Base-by-base conservation (phyloP, 257 asterid genomes). In the Agastache rugosa region DNA sequence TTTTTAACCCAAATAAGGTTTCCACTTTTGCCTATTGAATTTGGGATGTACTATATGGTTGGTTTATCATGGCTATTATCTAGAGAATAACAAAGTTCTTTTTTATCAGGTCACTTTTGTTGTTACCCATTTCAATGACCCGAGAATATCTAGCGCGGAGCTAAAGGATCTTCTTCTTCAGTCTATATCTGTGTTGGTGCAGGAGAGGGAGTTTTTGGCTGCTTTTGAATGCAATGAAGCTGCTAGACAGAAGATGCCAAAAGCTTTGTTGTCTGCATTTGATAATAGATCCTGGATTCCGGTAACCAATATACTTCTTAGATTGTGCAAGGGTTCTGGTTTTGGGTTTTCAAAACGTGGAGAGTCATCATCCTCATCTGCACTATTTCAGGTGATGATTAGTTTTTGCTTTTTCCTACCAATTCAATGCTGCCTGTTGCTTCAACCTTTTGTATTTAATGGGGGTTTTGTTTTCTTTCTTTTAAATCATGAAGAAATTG, bases 221-320 rank as follows among this genome's bases (percentile, higher is more conserved):
- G 96, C 85, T 63, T 91, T 93, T 62, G 98, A 93, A 84, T 90
- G 87, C 88, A 93, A 93, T 74, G 86, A 90, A 86, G 92, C 93
- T 31, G 97, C 97, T 45, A 88, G 66, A 37, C 81, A 71, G 41
- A 80, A 75, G 77, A 82, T 91, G 96, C 98, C 98, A 42, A 90
- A 80, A 81, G 96, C 97, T 27, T 84, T 91, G 68, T 83, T 93
- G 66, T 84, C 94, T 67, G 90, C 97, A 45, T 93, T 91, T 80
- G 97, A 91, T 78, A 87, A 85, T 84, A 83, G 98, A 83, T 91
- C 97, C 34, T 93, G 98, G 97, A 90, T 93, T 67, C 97, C 96
- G 44, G 95, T 93, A 68, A 93, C 97, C 69, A 91, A 87, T 81
- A 90, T 93, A 73, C 84, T 93, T 73, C 84, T 90, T 51, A 84